phyloP scores from a whole-genome alignment of 2,329 filamentous ascomycete species.

The Cercospora brassicicola region DNA sequence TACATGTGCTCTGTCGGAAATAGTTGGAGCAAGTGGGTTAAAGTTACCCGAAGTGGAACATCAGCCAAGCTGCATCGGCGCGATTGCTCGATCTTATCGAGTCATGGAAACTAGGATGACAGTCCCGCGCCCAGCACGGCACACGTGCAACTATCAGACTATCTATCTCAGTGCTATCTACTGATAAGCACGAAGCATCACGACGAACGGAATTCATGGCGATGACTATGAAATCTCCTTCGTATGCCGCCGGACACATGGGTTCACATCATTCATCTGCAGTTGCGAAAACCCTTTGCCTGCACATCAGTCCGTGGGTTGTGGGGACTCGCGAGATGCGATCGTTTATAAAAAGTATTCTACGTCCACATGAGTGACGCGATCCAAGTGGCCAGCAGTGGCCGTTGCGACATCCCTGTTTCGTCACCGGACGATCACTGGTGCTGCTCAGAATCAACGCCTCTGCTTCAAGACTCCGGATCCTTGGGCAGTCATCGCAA shows the following conservation, averaged over 20 bases:
- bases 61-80: background rate
- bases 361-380: slow-evolving; percentile 2
- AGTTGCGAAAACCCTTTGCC: slow-evolving; percentile 15
- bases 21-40: background rate
- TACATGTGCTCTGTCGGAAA: background rate
- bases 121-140: slow-evolving; percentile 1
- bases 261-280: slow-evolving; percentile 9
- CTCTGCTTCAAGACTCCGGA: slow-evolving; percentile 11
- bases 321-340: background rate
- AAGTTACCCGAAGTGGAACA: background rate
- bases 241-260: slow-evolving; percentile 4
- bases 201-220: slow-evolving; percentile 11
- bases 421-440: background rate
- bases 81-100: slow-evolving; percentile 19
- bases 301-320: slow-evolving; percentile 10
- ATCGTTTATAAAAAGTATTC: slow-evolving; percentile 13
- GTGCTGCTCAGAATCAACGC: slow-evolving; percentile 12
- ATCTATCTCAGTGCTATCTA: slow-evolving; percentile 12
- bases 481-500: background rate
- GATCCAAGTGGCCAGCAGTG: background rate
- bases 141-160: slow-evolving; percentile 7
- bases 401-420: background rate
- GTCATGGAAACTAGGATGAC: slow-evolving; percentile 11
- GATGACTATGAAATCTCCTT: slow-evolving; percentile 6
- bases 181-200: slow-evolving; percentile 4